Conservation (phyloP, 257 asterid species). For the Leptodermis oblonga region DNA sequence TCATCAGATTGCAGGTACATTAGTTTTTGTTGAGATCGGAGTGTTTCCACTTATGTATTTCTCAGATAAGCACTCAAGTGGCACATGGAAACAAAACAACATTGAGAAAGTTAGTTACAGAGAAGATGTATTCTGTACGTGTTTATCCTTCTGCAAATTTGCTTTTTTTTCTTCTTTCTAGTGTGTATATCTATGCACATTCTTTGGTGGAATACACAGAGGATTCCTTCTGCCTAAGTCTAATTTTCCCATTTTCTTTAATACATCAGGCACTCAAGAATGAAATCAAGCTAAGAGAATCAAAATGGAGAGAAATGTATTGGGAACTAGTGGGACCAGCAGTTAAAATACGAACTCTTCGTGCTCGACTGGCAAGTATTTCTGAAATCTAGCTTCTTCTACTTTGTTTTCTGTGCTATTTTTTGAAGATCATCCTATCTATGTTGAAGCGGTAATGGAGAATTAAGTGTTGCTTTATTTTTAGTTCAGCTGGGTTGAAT, state of each 20-base stretch:
- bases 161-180: not conserved
- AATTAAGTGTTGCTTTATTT: not conserved
- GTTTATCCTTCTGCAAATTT: conserved; percentile 14
- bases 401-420: not conserved
- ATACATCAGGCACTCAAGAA: conserved; percentile 77
- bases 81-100: conserved; percentile 81
- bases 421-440: not conserved
- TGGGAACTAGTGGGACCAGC: conserved; percentile 88
- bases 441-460: not conserved
- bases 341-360: conserved; percentile 68
- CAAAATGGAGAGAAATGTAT: conserved; percentile 62
- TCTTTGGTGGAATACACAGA: not conserved
- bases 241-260: conserved; percentile 13
- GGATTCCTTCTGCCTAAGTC: conserved; percentile 11
- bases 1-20: conserved; percentile 16
- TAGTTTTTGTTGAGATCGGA: not conserved
- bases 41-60: not conserved
- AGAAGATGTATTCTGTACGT: conserved; percentile 88
- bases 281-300: conserved; percentile 86
- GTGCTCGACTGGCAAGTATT: conserved; percentile 85
- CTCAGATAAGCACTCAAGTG: conserved; percentile 74
- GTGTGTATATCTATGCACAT: not conserved
- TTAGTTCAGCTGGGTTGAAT: not conserved
- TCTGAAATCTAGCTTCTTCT: not conserved
- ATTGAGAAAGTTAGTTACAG: conserved; percentile 78